A percentile compares a stretch with the other conserved stretches of the same genome.
These are phyloP conservation scores for Debaryomyces castellii DNA, from an alignment of 805 yeast genomes.

Conservation along the genomic window DNA sequence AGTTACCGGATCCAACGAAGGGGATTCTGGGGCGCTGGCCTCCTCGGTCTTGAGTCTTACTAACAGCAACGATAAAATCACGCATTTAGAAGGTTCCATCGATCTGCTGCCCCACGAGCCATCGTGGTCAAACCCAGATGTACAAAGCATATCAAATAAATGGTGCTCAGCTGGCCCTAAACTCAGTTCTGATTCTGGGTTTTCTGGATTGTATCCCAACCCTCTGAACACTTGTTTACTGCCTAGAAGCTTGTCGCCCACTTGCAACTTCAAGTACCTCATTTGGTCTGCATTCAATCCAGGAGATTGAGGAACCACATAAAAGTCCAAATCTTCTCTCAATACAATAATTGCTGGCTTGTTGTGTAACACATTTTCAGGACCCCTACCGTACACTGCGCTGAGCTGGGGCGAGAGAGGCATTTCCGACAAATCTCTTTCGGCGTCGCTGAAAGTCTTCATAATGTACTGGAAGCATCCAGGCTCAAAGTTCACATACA, in stretches of 20 bases:
- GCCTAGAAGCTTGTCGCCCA: conserved; percentile 62
- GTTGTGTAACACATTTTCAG: conserved; percentile 58
- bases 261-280: conserved; percentile 66
- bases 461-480: conserved; percentile 82
- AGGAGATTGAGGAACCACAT: conserved; percentile 75
- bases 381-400: conserved; percentile 12
- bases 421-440: conserved; percentile 46
- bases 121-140: conserved; percentile 71
- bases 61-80: conserved; percentile 78
- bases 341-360: conserved; percentile 90
- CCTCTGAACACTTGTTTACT: conserved; percentile 75
- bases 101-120: conserved; percentile 88
- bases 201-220: conserved; percentile 52
- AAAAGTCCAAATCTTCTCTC: conserved; percentile 91
- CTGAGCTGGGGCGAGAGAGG: conserved; percentile 35
- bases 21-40: conserved; percentile 43
- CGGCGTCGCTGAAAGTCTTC: conserved; percentile 67
- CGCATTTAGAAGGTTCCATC: conserved; percentile 84
- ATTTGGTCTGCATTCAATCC: conserved; percentile 60
- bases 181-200: conserved; percentile 41
- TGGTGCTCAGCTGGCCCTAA: conserved; percentile 93
- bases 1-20: conserved; percentile 41
- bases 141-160: conserved; percentile 88
- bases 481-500: conserved; percentile 83
- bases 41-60: conserved; percentile 49